phyloP scores from a whole-genome alignment of 2,329 filamentous ascomycete genomes.

The Xylaria arbuscula region DNA sequence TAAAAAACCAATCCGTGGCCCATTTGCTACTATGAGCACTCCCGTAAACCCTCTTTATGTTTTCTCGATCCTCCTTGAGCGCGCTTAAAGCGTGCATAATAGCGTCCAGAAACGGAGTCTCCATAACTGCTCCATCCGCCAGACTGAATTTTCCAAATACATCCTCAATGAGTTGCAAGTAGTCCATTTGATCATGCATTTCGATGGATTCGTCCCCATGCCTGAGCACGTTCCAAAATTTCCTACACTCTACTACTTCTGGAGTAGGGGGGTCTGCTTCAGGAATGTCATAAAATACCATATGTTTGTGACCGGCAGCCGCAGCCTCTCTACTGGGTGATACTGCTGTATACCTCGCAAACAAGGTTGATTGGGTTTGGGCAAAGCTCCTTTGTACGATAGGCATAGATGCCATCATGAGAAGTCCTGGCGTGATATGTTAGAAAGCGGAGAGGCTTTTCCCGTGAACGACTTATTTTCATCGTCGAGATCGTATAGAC shows the following conservation, averaged over 20 bases:
- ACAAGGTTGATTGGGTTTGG: background rate
- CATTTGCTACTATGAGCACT: slow-evolving; percentile 7
- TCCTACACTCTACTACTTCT: background rate
- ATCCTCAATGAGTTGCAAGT: background rate
- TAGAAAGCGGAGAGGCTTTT: background rate
- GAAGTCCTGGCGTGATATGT: slow-evolving; percentile 9
- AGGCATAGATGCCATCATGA: slow-evolving; percentile 22
- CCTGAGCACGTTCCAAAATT: background rate
- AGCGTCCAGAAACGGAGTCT: background rate
- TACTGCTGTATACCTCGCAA: background rate
- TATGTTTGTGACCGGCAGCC: background rate
- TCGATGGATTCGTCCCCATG: background rate
- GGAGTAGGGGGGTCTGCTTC: background rate
- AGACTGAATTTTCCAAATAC: background rate
- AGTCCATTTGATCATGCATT: background rate
- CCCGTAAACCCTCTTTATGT: background rate
- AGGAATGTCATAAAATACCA: background rate
- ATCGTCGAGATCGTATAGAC: background rate
- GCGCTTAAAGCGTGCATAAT: background rate
- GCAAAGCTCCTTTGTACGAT: background rate
- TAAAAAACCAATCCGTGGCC: slow-evolving; percentile 16
- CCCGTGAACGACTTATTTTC: background rate
- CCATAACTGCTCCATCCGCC: background rate
- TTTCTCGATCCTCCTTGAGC: background rate
- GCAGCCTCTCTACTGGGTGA: slow-evolving; percentile 10